Percentiles rank a stretch among this genome's conserved stretches.
Conservation (phyloP, 2,329 filamentous ascomycete genomes). For the Aspergillus pseudonomiae region DNA sequence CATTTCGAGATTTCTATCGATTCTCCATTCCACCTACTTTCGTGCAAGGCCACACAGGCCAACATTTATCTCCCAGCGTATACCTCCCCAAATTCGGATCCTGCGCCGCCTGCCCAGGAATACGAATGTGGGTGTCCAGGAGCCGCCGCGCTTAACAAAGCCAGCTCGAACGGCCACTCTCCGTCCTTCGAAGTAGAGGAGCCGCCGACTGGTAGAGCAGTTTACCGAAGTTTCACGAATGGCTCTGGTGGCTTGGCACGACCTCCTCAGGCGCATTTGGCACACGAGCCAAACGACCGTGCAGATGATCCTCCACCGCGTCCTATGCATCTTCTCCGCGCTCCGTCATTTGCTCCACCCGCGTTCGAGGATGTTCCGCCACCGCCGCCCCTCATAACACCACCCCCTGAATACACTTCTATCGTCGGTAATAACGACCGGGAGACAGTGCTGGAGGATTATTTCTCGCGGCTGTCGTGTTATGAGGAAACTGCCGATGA, state of each 20-base stretch:
- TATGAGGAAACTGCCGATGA: slow-evolving; percentile 67
- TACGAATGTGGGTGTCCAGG: slow-evolving; percentile 70
- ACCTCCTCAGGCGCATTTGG: slow-evolving; percentile 55
- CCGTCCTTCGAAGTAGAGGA: slow-evolving; percentile 34
- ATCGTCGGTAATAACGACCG: slow-evolving; percentile 71
- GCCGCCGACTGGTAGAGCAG: slow-evolving; percentile 22
- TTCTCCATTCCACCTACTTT: slow-evolving; percentile 89
- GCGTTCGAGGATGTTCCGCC: slow-evolving; percentile 81
- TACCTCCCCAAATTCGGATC: slow-evolving; percentile 58
- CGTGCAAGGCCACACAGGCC: slow-evolving; percentile 87
- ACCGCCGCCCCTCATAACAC: slow-evolving; percentile 73
- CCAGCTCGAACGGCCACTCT: slow-evolving; percentile 27
- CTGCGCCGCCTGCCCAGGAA: slow-evolving; percentile 56
- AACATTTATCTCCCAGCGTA: slow-evolving; percentile 88
- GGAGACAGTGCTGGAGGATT: slow-evolving; percentile 75
- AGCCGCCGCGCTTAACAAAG: slow-evolving; percentile 53
- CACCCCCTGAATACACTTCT: slow-evolving; percentile 80
- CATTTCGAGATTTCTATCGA: slow-evolving; percentile 98
- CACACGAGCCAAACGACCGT: slow-evolving; percentile 49
- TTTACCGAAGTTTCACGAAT: slow-evolving; percentile 43
- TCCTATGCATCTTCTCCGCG: slow-evolving; percentile 81
- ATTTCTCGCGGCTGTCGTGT: slow-evolving; percentile 74
- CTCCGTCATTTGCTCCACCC: slow-evolving; percentile 85
- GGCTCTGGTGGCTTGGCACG: slow-evolving; percentile 45
- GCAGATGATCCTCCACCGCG: slow-evolving; percentile 53